phyloP scores from a whole-genome alignment of 371 early-diverging fungal genomes.

The Mortierella sp. region DNA sequence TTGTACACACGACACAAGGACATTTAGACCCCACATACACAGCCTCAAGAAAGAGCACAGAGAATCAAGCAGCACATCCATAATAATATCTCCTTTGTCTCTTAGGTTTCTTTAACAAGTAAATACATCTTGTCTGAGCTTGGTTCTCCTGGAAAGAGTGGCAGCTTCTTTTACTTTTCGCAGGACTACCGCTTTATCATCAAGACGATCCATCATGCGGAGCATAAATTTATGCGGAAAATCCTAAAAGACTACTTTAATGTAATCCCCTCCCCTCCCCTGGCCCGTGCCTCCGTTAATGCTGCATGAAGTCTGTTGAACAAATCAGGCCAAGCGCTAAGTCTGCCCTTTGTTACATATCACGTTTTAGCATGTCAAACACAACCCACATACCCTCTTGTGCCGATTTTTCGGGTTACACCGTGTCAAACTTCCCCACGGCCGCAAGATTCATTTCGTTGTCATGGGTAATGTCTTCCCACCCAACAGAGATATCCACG shows the following conservation, averaged over 20 bases:
- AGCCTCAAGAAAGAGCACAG: neutral
- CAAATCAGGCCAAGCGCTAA: neutral
- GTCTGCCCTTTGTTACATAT: neutral
- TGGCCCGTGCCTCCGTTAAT: neutral
- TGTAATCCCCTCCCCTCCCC: slow-evolving; percentile 40
- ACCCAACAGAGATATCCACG: slow-evolving; percentile 95
- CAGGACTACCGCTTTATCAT: slow-evolving; percentile 98
- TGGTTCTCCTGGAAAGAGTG: slow-evolving; percentile 94
- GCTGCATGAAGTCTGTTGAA: neutral
- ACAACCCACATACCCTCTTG: slow-evolving; percentile 94
- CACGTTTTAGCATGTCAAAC: slow-evolving; percentile 78
- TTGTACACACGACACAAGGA: neutral
- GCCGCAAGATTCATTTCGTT: slow-evolving; percentile 95
- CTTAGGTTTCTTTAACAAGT: slow-evolving; percentile 90
- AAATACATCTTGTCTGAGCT: slow-evolving; percentile 97
- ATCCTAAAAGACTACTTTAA: slow-evolving; percentile 89
- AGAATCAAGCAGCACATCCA: neutral
- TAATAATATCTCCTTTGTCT: neutral
- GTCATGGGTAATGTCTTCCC: slow-evolving; percentile 99
- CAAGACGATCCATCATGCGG: slow-evolving; percentile 95
- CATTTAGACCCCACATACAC: neutral
- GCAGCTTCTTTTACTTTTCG: slow-evolving; percentile 97
- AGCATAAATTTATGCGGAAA: slow-evolving; percentile 92
- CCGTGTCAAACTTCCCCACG: slow-evolving; percentile 93
- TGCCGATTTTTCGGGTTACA: slow-evolving; percentile 96